phyloP scores from a whole-genome alignment of 1,284 basidiomycete genomes.

The Tausonia pullulans region DNA sequence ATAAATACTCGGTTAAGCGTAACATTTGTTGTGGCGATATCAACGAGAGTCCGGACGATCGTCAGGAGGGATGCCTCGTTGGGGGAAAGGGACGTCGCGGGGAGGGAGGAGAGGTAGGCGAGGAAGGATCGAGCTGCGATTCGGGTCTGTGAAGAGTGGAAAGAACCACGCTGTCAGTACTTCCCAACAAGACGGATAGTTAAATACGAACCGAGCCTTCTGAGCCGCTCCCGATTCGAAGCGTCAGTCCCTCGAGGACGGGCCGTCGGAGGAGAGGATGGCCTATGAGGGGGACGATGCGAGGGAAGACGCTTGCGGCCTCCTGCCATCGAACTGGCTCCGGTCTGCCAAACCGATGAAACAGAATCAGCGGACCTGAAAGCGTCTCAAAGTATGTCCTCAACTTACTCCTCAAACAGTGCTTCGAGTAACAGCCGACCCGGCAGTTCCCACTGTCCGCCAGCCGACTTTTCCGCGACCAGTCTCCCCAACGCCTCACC shows the following conservation, averaged over 20 bases:
- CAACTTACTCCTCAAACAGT: slow-evolving; percentile 47
- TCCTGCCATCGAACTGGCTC: slow-evolving; percentile 49
- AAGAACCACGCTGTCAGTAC: too few relatives aligned
- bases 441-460: slow-evolving; percentile 30
- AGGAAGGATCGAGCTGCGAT: slow-evolving; percentile 34
- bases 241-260: slow-evolving; percentile 60
- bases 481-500: slow-evolving; percentile 52
- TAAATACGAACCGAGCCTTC: slow-evolving; percentile 52
- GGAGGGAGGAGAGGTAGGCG: slow-evolving; percentile 47
- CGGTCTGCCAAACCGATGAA: slow-evolving; percentile 10
- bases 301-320: slow-evolving; percentile 56
- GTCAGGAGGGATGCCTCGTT: slow-evolving; percentile 44
- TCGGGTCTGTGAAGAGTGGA: not conserved
- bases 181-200: not conserved
- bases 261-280: slow-evolving; percentile 48
- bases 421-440: slow-evolving; percentile 40
- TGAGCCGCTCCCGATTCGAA: slow-evolving; percentile 67
- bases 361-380: not conserved
- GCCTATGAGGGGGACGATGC: slow-evolving; percentile 54
- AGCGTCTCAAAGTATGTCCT: slow-evolving; percentile 32
- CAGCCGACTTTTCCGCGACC: slow-evolving; percentile 32
- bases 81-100: slow-evolving; percentile 29
- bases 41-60: slow-evolving; percentile 47
- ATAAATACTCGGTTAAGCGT: slow-evolving; percentile 59
- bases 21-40: slow-evolving; percentile 37